These are phyloP conservation scores for Rauvolfia tetraphylla DNA, from an alignment of 257 asterid species.

Conservation along the genomic window DNA sequence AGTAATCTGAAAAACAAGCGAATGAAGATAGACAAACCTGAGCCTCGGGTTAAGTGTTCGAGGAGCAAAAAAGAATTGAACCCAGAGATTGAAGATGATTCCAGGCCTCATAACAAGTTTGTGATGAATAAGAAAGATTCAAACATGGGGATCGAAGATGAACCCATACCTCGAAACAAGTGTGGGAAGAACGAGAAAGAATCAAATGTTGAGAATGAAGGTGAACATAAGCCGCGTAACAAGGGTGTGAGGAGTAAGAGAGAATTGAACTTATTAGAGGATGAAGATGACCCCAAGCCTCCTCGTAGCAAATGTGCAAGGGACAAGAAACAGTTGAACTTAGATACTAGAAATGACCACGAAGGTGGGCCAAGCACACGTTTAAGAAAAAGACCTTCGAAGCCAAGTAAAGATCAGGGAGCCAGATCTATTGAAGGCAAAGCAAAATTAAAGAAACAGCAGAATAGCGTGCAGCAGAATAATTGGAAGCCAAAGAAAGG, in stretches of 20 bases:
- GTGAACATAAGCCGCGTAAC: not conserved
- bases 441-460: slow-evolving; percentile 40
- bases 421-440: slow-evolving; percentile 35
- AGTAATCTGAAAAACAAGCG: slow-evolving; percentile 40
- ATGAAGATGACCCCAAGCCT: slow-evolving; percentile 35
- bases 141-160: slow-evolving; percentile 4
- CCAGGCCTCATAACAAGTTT: slow-evolving; percentile 29
- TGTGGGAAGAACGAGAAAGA: slow-evolving; percentile 15
- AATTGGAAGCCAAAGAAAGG: slow-evolving; percentile 40
- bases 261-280: slow-evolving; percentile 11
- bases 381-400: slow-evolving; percentile 60
- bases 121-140: slow-evolving; percentile 31
- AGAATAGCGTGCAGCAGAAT: slow-evolving; percentile 33
- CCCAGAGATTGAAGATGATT: not conserved
- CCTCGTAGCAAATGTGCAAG: slow-evolving; percentile 31
- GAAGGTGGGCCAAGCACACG: slow-evolving; percentile 94
- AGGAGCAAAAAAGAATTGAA: slow-evolving; percentile 27
- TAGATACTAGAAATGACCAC: slow-evolving; percentile 21
- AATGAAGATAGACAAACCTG: slow-evolving; percentile 36
- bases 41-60: slow-evolving; percentile 31
- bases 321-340: slow-evolving; percentile 27
- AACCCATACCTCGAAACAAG: not conserved
- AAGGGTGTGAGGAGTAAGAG: slow-evolving; percentile 23
- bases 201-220: not conserved
- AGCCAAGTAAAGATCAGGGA: slow-evolving; percentile 36